These are phyloP conservation scores for Ophiostoma montium DNA, from an alignment of 2,329 filamentous ascomycete species.

Conservation along the genomic window DNA sequence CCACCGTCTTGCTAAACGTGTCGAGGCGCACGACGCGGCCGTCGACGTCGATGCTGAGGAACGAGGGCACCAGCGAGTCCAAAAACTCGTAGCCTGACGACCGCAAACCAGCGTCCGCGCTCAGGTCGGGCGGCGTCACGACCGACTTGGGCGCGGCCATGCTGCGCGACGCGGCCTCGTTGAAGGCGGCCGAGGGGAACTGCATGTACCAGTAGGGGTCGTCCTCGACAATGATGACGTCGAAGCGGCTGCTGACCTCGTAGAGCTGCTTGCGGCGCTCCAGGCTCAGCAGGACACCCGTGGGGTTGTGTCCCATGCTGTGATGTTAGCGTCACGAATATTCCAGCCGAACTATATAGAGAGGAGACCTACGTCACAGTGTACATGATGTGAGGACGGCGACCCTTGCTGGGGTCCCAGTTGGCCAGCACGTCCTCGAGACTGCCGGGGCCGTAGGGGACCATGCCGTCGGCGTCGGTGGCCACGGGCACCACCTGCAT, in stretches of 20 bases:
- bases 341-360: too few relatives aligned
- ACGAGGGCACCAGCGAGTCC: constrained; percentile 72
- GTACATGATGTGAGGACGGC: constrained; percentile 72
- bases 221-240: constrained; percentile 84
- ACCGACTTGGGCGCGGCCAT: constrained; percentile 18
- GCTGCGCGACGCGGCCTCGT: constrained; percentile 34
- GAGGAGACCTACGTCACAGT: constrained; percentile 43
- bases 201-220: constrained; percentile 96
- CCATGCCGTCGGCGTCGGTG: constrained; percentile 69
- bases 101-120: too few relatives aligned
- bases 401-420: constrained; percentile 65
- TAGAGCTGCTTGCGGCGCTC: constrained; percentile 68
- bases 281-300: constrained; percentile 59
- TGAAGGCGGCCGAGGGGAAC: constrained; percentile 53
- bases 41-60: constrained; percentile 66
- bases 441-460: constrained; percentile 56
- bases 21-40: constrained; percentile 82
- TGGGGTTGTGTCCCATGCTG: constrained; percentile 72
- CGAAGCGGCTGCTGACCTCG: constrained; percentile 64
- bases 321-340: too few relatives aligned
- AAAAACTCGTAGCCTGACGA: constrained; percentile 60
- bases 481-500: constrained; percentile 60
- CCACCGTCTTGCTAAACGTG: constrained; percentile 87
- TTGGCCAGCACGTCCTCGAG: constrained; percentile 65
- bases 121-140: constrained; percentile 7